Evolutionary conservation across 1,284 basidiomycete genomes (phyloP).

Genomic region (Anthracocystis panici-leucophaei): DNA sequence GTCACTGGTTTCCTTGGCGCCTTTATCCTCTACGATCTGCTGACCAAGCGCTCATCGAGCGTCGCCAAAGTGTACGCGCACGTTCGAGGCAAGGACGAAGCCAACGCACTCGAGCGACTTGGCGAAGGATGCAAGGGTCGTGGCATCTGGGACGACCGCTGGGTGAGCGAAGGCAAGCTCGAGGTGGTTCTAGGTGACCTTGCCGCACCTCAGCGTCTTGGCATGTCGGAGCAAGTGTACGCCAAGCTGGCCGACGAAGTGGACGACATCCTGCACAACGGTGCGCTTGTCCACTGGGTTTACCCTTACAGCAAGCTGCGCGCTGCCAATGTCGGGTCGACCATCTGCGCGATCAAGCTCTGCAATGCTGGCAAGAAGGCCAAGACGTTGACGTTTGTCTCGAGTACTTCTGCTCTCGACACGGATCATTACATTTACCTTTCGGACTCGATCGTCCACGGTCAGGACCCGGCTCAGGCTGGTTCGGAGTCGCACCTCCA

Average conservation of each 20-base stretch:
- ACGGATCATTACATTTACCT: slow-evolving; percentile 88
- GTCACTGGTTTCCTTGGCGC: slow-evolving; percentile 97
- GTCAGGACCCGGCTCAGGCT: slow-evolving; percentile 34
- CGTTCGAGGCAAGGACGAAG: slow-evolving; percentile 79
- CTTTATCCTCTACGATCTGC: slow-evolving; percentile 86
- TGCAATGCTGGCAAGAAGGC: slow-evolving; percentile 75
- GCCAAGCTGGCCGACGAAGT: slow-evolving; percentile 78
- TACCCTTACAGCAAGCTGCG: slow-evolving; percentile 96
- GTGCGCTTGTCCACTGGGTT: slow-evolving; percentile 98
- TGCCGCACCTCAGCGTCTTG: slow-evolving; percentile 78
- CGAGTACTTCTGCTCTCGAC: slow-evolving; percentile 92
- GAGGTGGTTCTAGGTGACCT: slow-evolving; percentile 92
- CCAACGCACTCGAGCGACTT: slow-evolving; percentile 80
- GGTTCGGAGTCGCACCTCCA: slow-evolving; percentile 54
- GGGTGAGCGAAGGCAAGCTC: slow-evolving; percentile 79
- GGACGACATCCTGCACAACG: slow-evolving; percentile 92
- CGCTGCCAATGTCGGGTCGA: slow-evolving; percentile 89
- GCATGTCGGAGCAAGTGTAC: slow-evolving; percentile 80
- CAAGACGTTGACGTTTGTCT: slow-evolving; percentile 90
- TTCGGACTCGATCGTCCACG: slow-evolving; percentile 75
- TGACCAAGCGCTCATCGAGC: slow-evolving; percentile 74
- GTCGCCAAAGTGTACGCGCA: slow-evolving; percentile 92
- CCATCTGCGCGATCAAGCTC: slow-evolving; percentile 84
- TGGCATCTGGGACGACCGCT: slow-evolving; percentile 92
- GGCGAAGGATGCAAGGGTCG: slow-evolving; percentile 83